Evolutionary conservation across 2,329 filamentous ascomycete genomes (phyloP), one percentile per base, ranked within the genome.

Genomic region (Fusarium sp.): DNA sequence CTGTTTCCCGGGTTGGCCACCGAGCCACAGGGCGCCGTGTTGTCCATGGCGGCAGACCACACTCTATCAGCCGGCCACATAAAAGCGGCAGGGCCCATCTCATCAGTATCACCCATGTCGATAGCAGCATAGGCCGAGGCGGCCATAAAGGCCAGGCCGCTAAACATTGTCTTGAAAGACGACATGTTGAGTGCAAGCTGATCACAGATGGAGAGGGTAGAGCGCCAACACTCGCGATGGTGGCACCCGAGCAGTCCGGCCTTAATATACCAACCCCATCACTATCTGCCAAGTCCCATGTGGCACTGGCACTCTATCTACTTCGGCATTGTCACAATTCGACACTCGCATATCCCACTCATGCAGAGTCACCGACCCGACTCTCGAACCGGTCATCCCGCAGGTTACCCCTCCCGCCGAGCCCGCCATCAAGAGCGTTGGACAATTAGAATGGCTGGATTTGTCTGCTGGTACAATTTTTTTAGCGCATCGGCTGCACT

Each of bases 41-140:
- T 91, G 78, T 92, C 89, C 43, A 85, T 81, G 16, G 83, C 82
- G 32, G 85, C 87, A 62, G 83, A 83, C 89, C 89, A 92, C 56
- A 83, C 82, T 62, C 90, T 84, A 79, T 91, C 89, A n/a, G 83
- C 79, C 8, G 90, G 90, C 89, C 90, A 92, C 80, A 91, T 82
- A 76, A 92, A 90, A 11, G 87, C 88, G 20, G 88, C 88, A 6
- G 89, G 88, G 20, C 89, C 89, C 82, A 85, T 84, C 60, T 81
- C 78, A 9, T 79, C 74, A 2, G 57, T 57, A 13, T 20, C 30
- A 4, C 71, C 71, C 23, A 34, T 62, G 10, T 75, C 73, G 2
- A 58, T 35, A 23, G 63, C 71, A 43, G 63, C 74, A 41, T 63
- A 59, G 52, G 64, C 70, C 50, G 41, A 59, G 8, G 52, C 66